These are phyloP conservation scores for Lipomyces orientalis DNA, from an alignment of 805 yeast species.

Conservation along the genomic window DNA sequence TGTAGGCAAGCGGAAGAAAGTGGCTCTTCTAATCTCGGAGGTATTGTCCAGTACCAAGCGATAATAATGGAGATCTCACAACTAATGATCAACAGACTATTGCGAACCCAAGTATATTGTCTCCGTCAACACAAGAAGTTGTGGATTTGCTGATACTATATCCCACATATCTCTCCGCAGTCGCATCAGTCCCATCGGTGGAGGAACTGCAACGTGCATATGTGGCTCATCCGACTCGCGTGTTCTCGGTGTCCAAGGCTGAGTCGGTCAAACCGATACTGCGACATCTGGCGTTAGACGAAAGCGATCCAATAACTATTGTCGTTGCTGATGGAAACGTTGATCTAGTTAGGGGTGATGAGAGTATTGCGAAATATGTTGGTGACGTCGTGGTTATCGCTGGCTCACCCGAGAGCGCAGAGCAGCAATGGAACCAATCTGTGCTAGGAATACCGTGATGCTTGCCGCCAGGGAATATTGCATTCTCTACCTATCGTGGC, in stretches of 20 bases:
- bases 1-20: conserved; percentile 6
- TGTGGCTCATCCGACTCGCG: conserved; percentile 27
- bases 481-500: background rate
- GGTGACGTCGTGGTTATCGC: conserved; percentile 26
- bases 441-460: conserved; percentile 3
- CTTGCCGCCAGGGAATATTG: background rate
- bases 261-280: conserved; percentile 30
- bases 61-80: background rate
- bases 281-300: conserved; percentile 31
- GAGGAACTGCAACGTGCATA: conserved; percentile 15
- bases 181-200: conserved; percentile 12
- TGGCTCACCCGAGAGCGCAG: conserved; percentile 9
- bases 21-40: conserved; percentile 25
- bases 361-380: conserved; percentile 21
- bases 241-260: conserved; percentile 21
- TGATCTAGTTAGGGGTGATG: conserved; percentile 14
- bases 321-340: conserved; percentile 19
- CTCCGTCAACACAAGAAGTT: conserved; percentile 13
- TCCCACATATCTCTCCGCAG: conserved; percentile 16
- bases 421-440: conserved; percentile 9
- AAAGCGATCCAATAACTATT: conserved; percentile 14
- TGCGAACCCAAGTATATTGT: background rate
- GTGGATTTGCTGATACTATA: conserved; percentile 26
- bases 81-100: conserved; percentile 3
- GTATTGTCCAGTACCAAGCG: conserved; percentile 4